Percentiles rank a stretch among this genome's conserved stretches.
Evolutionary conservation across 192 early-diverging fungal genomes (phyloP).

Genomic region (Backusella morwellensis): DNA sequence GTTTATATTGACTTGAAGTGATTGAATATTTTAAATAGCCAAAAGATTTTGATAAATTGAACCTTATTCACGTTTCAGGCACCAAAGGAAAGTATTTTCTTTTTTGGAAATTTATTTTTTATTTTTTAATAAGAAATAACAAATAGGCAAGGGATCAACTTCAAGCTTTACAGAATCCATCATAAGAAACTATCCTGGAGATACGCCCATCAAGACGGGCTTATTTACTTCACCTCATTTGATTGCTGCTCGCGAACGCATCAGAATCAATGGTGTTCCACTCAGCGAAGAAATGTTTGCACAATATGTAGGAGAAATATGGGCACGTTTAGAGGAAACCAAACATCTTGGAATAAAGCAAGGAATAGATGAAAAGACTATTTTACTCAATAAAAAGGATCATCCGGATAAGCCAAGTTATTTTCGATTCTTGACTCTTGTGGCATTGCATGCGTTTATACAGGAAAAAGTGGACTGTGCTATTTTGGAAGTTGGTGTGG

Average conservation of each 20-base stretch:
- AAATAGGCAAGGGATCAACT: conserved; percentile 52
- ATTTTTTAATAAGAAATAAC: too few relatives aligned
- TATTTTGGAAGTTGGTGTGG: conserved; percentile 81
- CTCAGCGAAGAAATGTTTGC: conserved; percentile 69
- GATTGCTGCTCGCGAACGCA: conserved; percentile 88
- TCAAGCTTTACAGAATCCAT: conserved; percentile 82
- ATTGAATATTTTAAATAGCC: conserved; percentile 20
- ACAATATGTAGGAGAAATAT: conserved; percentile 87
- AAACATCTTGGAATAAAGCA: background rate
- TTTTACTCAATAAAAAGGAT: conserved; percentile 3
- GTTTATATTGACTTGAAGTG: too few relatives aligned
- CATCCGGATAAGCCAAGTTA: conserved; percentile 69
- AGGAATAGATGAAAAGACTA: background rate
- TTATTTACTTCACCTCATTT: conserved; percentile 94
- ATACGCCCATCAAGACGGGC: conserved; percentile 50
- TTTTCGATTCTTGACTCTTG: conserved; percentile 87
- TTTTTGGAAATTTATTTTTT: too few relatives aligned
- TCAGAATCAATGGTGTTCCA: conserved; percentile 86
- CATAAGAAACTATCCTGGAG: conserved; percentile 42
- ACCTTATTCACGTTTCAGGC: conserved; percentile 79
- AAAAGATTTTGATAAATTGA: conserved; percentile 69
- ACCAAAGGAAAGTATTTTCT: conserved; percentile 71
- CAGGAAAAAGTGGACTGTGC: conserved; percentile 78
- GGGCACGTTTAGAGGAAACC: conserved; percentile 44
- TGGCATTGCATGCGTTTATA: conserved; percentile 89